phyloP scores from a whole-genome alignment of 176 grass and related monocot species.

The Oropetium thomaeum region DNA sequence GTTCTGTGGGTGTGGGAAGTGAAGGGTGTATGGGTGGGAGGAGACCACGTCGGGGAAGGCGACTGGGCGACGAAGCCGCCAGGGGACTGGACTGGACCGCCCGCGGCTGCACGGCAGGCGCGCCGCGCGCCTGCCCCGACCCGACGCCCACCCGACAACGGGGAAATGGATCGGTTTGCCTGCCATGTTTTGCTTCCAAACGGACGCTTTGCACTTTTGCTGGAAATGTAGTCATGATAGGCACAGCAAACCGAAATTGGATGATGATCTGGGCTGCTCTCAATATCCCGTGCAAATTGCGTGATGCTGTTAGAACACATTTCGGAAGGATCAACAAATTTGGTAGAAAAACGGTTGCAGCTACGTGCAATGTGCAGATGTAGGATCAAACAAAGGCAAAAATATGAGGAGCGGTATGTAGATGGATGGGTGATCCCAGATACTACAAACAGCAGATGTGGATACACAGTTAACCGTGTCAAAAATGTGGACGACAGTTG shows the following conservation, averaged over 20 bases:
- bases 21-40: constrained; percentile 68
- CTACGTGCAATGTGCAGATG: neutral
- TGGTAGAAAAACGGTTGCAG: neutral
- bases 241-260: neutral
- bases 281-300: neutral
- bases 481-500: no score
- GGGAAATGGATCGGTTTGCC: neutral
- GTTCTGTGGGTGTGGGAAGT: constrained; percentile 43
- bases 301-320: neutral
- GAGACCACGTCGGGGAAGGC: constrained; percentile 62
- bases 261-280: neutral
- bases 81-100: neutral
- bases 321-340: neutral
- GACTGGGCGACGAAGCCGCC: neutral
- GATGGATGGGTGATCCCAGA: no score
- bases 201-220: neutral
- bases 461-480: no score
- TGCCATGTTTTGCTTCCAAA: neutral
- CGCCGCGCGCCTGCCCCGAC: neutral
- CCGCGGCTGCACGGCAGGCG: neutral
- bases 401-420: no score
- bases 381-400: no score
- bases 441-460: no score
- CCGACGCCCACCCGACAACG: no score
- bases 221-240: neutral